phyloP scores from a whole-genome alignment of 495 filamentous ascomycete species.

The Penicillium egyptiacum region DNA sequence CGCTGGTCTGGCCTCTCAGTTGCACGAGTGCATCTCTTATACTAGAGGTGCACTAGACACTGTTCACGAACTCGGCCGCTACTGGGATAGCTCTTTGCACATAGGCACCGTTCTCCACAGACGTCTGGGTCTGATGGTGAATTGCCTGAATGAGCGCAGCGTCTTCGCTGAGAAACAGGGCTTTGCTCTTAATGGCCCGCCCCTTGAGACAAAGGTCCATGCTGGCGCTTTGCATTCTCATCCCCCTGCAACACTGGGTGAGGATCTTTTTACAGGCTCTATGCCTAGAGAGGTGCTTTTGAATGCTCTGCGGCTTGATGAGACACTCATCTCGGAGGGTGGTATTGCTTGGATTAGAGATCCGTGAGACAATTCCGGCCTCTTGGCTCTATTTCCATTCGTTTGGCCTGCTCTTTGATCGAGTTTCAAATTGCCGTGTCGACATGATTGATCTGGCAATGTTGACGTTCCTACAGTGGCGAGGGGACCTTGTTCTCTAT shows the following conservation, averaged over 20 bases:
- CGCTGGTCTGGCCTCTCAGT: slow-evolving; percentile 31
- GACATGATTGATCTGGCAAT: slow-evolving; percentile 1
- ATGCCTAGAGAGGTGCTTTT: slow-evolving; percentile 37
- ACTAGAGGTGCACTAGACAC: slow-evolving; percentile 46
- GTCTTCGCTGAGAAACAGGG: slow-evolving; percentile 30
- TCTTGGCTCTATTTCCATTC: background rate
- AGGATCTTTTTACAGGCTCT: slow-evolving; percentile 40
- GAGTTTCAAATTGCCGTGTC: background rate
- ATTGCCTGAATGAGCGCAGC: slow-evolving; percentile 27
- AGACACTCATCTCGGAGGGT: slow-evolving; percentile 23
- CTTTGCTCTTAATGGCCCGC: slow-evolving; percentile 33
- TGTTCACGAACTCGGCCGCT: slow-evolving; percentile 31
- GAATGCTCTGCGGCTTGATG: slow-evolving; percentile 33
- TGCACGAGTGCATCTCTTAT: slow-evolving; percentile 47
- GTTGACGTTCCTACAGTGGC: background rate
- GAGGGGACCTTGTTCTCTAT: background rate
- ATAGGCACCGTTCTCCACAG: slow-evolving; percentile 32
- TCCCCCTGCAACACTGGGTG: slow-evolving; percentile 16
- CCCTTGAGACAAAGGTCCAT: slow-evolving; percentile 37
- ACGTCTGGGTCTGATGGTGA: slow-evolving; percentile 32
- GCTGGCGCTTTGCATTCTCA: slow-evolving; percentile 19
- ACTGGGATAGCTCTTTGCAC: slow-evolving; percentile 36
- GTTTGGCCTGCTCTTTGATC: background rate
- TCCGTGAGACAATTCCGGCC: slow-evolving; percentile 7
- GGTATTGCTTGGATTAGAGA: slow-evolving; percentile 35